phyloP scores from a whole-genome alignment of 2,329 filamentous ascomycete species.

The Cordyceps cateniannulata region DNA sequence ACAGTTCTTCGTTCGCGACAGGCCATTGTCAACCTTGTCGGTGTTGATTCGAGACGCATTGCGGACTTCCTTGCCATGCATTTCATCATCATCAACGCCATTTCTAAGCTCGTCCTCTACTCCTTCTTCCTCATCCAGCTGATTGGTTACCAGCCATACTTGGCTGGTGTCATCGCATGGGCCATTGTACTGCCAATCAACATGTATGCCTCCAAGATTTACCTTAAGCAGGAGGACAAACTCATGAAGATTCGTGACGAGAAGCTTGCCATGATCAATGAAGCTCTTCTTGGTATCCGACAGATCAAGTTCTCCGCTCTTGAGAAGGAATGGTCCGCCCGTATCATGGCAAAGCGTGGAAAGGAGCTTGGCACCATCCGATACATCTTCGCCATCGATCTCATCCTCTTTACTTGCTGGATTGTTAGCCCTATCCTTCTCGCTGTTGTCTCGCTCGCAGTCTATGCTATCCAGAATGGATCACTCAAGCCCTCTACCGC shows the following conservation, averaged over 20 bases:
- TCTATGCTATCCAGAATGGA: slow-evolving; percentile 60
- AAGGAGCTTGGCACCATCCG: slow-evolving; percentile 62
- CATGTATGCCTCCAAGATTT: slow-evolving; percentile 57
- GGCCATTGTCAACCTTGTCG: slow-evolving; percentile 69
- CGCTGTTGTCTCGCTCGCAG: slow-evolving; percentile 62
- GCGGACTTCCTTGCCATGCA: slow-evolving; percentile 63
- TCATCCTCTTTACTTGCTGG: slow-evolving; percentile 60
- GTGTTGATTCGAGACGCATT: slow-evolving; percentile 66
- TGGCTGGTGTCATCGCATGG: slow-evolving; percentile 60
- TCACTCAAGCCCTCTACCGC: slow-evolving; percentile 64
- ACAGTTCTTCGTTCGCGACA: slow-evolving; percentile 47
- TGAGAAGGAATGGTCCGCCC: slow-evolving; percentile 67
- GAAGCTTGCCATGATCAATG: slow-evolving; percentile 69
- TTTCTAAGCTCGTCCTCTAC: slow-evolving; percentile 59
- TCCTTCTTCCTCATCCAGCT: slow-evolving; percentile 60
- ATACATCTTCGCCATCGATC: slow-evolving; percentile 58
- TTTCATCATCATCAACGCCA: slow-evolving; percentile 55
- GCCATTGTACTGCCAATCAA: slow-evolving; percentile 62
- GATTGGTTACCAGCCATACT: slow-evolving; percentile 64
- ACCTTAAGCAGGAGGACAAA: slow-evolving; percentile 57
- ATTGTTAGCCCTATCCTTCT: slow-evolving; percentile 67
- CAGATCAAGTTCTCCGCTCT: slow-evolving; percentile 81
- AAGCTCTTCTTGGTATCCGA: slow-evolving; percentile 70
- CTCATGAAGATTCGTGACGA: slow-evolving; percentile 71
- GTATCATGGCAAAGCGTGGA: slow-evolving; percentile 56